Evolutionary conservation across 371 early-diverging fungal genomes (phyloP).

Genomic region (Dichotomocladium elegans): DNA sequence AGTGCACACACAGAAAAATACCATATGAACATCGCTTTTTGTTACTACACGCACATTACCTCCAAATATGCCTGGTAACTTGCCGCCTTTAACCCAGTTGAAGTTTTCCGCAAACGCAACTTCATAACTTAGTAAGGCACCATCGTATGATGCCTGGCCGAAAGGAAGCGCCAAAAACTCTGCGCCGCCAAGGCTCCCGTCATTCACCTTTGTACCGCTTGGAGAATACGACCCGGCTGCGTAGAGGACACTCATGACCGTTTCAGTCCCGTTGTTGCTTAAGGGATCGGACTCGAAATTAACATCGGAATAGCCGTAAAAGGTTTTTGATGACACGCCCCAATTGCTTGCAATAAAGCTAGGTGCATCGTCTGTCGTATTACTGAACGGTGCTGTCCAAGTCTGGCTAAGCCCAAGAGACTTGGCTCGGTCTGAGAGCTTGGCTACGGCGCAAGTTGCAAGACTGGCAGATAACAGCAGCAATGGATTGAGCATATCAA

Average conservation of each 20-base stretch:
- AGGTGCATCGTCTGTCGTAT: not conserved
- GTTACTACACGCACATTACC: no score
- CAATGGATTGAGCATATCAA: no score
- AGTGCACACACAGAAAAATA: no score
- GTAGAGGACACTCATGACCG: slow-evolving; percentile 36
- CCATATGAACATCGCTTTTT: no score
- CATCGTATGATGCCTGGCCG: slow-evolving; percentile 26
- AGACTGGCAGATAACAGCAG: no score
- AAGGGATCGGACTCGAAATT: slow-evolving; percentile 46
- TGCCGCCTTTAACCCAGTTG: slow-evolving; percentile 54
- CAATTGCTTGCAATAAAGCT: slow-evolving; percentile 22
- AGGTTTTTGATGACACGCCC: slow-evolving; percentile 10
- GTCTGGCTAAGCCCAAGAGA: slow-evolving; percentile 26
- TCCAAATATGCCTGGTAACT: slow-evolving; percentile 49
- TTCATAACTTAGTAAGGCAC: slow-evolving; percentile 48
- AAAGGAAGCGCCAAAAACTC: slow-evolving; percentile 47
- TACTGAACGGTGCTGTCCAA: slow-evolving; percentile 26
- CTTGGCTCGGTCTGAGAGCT: no score
- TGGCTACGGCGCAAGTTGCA: no score
- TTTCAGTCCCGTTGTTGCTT: slow-evolving; percentile 10
- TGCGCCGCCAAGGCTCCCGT: slow-evolving; percentile 35
- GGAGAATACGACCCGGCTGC: slow-evolving; percentile 45
- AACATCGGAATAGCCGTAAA: slow-evolving; percentile 27
- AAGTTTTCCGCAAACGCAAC: slow-evolving; percentile 52
- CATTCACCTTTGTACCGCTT: slow-evolving; percentile 4